Evolutionary conservation across 306 rosid species (phyloP), one percentile per base, ranked within the genome.

Genomic region (Comarum palustre): DNA sequence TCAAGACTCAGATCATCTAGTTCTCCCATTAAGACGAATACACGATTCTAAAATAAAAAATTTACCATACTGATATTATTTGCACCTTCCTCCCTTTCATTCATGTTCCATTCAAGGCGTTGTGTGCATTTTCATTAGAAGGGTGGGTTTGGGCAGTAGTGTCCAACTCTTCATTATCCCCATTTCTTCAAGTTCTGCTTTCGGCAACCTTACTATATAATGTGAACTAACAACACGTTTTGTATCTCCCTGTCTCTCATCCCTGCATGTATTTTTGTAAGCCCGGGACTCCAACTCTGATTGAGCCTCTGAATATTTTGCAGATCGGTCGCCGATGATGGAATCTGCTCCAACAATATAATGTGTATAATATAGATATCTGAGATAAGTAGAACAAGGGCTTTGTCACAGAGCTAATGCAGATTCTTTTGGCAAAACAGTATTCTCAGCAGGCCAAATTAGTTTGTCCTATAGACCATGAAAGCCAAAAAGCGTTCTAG

Each of bases 291-390:
- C 48, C 27, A 1, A 14, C 67, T 17, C 42, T 2, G 38, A 52
- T 50, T 19, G n/a, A 48, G 6, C 60, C 34, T 48, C 20, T 11
- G 73, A 32, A 69, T 19, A 42, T 22, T 34, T 11, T 52, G 25
- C 73, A 34, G 48, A 8, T 38, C 22, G 50, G 50, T 52, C 17
- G 22, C 52, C 36, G 3, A 38, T 0, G 31, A 17, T 51, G 64
- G 6, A n/a, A 38, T 25, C 58, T 75, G 73, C 79, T 55, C n/a
- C 73, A n/a, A 3, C 14, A 43, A 31, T n/a, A 14, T 16, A 31
- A 32, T 17, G 12, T 42, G 24, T 42, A 67, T 51, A 54, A 27
- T 27, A 52, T 6, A 42, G 2, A 50, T 55, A n/a, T 20, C 4
- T 17, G 36, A 66, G 34, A 52, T 25, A 27, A 55, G 51, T 8